Percentiles rank a stretch among this genome's conserved stretches.
Evolutionary conservation across 805 yeast species (phyloP).

Genomic region (Candida corydali): DNA sequence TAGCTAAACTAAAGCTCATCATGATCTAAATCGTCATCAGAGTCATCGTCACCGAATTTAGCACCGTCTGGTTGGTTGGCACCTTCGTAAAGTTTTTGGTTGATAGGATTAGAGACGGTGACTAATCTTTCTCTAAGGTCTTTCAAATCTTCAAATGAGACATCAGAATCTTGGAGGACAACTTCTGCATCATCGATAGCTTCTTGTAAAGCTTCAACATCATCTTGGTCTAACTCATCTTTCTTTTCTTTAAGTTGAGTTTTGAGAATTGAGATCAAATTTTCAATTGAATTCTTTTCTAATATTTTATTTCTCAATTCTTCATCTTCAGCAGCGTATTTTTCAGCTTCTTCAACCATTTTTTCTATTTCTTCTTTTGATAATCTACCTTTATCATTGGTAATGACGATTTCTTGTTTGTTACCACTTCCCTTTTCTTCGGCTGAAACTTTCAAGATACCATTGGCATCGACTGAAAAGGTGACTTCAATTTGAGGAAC

Average conservation of each 20-base stretch:
- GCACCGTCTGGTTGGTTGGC: slow-evolving; percentile 35
- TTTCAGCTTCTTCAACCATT: slow-evolving; percentile 98
- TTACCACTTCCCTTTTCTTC: slow-evolving; percentile 98
- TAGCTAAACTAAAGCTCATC: slow-evolving; percentile 23
- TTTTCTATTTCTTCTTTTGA: slow-evolving; percentile 94
- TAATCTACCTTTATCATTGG: slow-evolving; percentile 98
- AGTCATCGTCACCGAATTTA: slow-evolving; percentile 39
- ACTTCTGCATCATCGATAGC: slow-evolving; percentile 83
- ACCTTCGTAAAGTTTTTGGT: slow-evolving; percentile 61
- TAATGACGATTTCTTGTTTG: slow-evolving; percentile 96
- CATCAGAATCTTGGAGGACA: slow-evolving; percentile 84
- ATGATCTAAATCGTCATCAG: slow-evolving; percentile 42
- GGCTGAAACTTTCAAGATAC: slow-evolving; percentile 98
- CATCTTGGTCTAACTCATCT: slow-evolving; percentile 78
- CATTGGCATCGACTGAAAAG: slow-evolving; percentile 98
- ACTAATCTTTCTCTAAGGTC: slow-evolving; percentile 81
- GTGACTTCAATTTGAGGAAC: slow-evolving; percentile 99
- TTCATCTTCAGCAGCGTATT: slow-evolving; percentile 52
- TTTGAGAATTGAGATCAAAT: slow-evolving; percentile 41
- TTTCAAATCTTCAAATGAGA: slow-evolving; percentile 88
- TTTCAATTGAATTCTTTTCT: slow-evolving; percentile 42
- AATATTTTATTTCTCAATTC: slow-evolving; percentile 41
- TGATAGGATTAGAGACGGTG: slow-evolving; percentile 85
- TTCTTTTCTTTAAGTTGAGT: slow-evolving; percentile 40
- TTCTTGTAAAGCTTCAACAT: slow-evolving; percentile 82